Percentiles rank a stretch among this genome's conserved stretches.
Evolutionary conservation across 176 grass and related monocot species (phyloP).

Genomic region (Themeda triandra): DNA sequence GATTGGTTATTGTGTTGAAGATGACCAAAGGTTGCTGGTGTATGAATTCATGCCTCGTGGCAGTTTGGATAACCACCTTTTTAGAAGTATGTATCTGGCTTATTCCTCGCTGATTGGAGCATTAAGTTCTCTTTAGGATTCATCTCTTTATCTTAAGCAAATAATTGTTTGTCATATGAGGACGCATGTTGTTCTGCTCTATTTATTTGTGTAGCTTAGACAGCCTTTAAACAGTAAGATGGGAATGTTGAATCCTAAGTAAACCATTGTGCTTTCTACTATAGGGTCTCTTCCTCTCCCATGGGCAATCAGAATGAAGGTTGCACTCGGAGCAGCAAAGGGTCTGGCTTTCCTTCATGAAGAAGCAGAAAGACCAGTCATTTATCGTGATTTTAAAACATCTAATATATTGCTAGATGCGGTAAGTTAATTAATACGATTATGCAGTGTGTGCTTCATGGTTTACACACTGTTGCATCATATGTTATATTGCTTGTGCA

Average conservation of each 20-base stretch:
- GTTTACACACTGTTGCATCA: not conserved
- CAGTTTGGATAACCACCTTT: slow-evolving; percentile 86
- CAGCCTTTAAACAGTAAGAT: not conserved
- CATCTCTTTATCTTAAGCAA: not conserved
- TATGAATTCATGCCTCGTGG: slow-evolving; percentile 93
- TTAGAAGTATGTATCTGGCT: slow-evolving; percentile 66
- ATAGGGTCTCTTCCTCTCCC: slow-evolving; percentile 75
- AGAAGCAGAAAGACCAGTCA: slow-evolving; percentile 85
- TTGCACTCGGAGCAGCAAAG: slow-evolving; percentile 77
- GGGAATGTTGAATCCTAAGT: not conserved
- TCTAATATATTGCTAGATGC: slow-evolving; percentile 74
- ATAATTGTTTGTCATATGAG: not conserved
- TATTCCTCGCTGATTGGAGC: not conserved
- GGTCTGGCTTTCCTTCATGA: slow-evolving; percentile 78
- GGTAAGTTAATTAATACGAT: slow-evolving; percentile 27
- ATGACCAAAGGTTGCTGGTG: slow-evolving; percentile 86
- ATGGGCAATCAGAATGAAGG: slow-evolving; percentile 75
- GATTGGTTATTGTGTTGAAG: slow-evolving; percentile 88
- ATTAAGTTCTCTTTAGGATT: not conserved
- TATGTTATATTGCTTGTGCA: slow-evolving; percentile 43
- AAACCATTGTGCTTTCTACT: slow-evolving; percentile 1
- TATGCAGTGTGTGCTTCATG: not conserved
- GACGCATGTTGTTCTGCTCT: not conserved
- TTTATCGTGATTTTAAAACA: slow-evolving; percentile 91
- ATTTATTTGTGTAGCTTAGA: not conserved